Conservation (phyloP, 805 yeast species). For the Saccharomyces eubayanus region DNA sequence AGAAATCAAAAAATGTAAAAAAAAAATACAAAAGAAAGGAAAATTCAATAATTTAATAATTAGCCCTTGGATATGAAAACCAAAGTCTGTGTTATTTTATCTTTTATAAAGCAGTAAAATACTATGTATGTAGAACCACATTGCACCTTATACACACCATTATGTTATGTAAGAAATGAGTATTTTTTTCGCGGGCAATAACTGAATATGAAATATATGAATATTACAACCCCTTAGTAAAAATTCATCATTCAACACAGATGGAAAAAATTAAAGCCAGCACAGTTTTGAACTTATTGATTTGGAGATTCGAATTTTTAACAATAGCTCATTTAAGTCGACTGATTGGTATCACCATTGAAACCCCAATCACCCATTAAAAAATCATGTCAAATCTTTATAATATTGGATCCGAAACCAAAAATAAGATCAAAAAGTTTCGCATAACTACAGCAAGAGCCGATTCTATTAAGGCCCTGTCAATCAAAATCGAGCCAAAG, state of each 20-base stretch:
- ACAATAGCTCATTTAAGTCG: background rate
- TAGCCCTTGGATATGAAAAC: background rate
- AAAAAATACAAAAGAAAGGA: background rate
- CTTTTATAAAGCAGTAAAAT: background rate
- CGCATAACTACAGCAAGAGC: slow-evolving; percentile 65
- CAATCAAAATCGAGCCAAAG: slow-evolving; percentile 31
- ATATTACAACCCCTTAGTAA: background rate
- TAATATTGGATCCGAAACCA: slow-evolving; percentile 53
- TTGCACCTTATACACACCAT: background rate
- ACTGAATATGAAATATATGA: background rate
- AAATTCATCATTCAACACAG: background rate
- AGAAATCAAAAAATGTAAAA: background rate
- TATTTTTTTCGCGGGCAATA: background rate
- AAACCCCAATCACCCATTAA: background rate
- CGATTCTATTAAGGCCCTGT: slow-evolving; percentile 49
- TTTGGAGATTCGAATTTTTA: background rate
- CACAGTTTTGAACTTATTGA: background rate
- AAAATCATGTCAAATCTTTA: slow-evolving; percentile 44
- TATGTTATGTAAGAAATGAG: background rate
- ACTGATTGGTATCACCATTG: background rate
- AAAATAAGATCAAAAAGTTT: slow-evolving; percentile 55
- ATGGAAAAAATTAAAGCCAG: background rate
- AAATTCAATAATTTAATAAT: background rate
- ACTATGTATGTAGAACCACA: background rate
- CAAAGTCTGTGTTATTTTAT: background rate